These are phyloP conservation scores for Aspergillus oerlinghausenensis DNA, from an alignment of 2,329 filamentous ascomycete genomes.

Conservation along the genomic window DNA sequence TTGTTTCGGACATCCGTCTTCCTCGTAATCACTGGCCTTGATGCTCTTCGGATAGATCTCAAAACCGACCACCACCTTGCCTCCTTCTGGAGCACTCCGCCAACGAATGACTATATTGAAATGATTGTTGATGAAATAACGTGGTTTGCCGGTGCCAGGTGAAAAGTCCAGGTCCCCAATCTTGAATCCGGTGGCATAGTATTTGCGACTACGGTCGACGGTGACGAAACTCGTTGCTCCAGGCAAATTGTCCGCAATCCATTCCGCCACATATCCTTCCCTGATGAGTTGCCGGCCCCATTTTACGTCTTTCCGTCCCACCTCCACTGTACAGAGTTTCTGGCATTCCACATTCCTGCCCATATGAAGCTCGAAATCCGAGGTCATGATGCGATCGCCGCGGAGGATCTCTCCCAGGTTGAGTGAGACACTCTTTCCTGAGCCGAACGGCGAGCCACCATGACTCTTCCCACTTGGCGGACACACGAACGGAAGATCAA, in stretches of 20 bases:
- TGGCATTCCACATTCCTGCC: slow-evolving; percentile 68
- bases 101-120: slow-evolving; percentile 79
- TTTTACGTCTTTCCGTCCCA: slow-evolving; percentile 61
- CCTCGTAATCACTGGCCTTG: slow-evolving; percentile 56
- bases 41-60: slow-evolving; percentile 88
- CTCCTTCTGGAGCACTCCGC: slow-evolving; percentile 65
- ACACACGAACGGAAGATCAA: slow-evolving; percentile 82
- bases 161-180: slow-evolving; percentile 70
- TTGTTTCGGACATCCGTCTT: slow-evolving; percentile 63
- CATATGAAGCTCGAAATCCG: slow-evolving; percentile 78
- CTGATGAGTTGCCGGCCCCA: slow-evolving; percentile 68
- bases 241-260: slow-evolving; percentile 89
- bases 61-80: slow-evolving; percentile 80
- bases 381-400: slow-evolving; percentile 78
- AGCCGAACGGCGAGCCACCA: slow-evolving; percentile 63
- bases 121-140: slow-evolving; percentile 81
- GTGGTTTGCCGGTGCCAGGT: slow-evolving; percentile 54
- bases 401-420: slow-evolving; percentile 85
- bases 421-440: slow-evolving; percentile 71
- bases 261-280: slow-evolving; percentile 81
- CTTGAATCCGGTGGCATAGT: slow-evolving; percentile 88
- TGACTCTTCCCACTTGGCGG: slow-evolving; percentile 66
- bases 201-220: slow-evolving; percentile 76
- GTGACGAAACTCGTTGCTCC: slow-evolving; percentile 86
- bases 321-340: slow-evolving; percentile 65